A percentile compares a stretch with the other conserved stretches of the same genome.
Conservation (phyloP, 352 stramenopile genomes). For the Sclerospora graminicola region DNA sequence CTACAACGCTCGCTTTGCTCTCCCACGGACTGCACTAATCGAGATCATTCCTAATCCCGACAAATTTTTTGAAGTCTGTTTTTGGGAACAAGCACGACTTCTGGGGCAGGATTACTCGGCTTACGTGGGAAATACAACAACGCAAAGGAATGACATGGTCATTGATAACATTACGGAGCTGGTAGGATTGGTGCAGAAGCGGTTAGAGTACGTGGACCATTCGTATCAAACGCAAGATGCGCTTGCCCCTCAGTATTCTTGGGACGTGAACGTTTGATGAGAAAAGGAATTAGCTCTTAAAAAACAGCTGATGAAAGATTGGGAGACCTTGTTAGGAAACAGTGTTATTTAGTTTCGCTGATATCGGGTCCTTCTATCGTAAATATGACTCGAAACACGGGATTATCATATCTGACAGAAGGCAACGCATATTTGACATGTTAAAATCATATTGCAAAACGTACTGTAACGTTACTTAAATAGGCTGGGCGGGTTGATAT, state of each 20-base stretch:
- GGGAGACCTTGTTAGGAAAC: too few relatives aligned
- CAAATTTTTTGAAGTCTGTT: conserved; percentile 17
- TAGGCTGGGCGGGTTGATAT: too few relatives aligned
- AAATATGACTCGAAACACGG: too few relatives aligned
- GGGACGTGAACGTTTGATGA: conserved; percentile 9
- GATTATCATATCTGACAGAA: too few relatives aligned
- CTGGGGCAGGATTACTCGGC: conserved; percentile 21
- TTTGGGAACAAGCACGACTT: conserved; percentile 19
- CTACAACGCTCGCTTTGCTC: conserved; percentile 19
- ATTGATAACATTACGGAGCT: conserved; percentile 13
- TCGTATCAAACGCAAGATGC: conserved; percentile 12
- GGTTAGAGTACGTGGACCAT: conserved; percentile 14
- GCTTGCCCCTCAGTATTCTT: conserved; percentile 12
- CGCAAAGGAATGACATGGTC: conserved; percentile 10
- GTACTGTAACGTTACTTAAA: too few relatives aligned
- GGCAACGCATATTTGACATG: too few relatives aligned
- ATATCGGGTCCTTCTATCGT: too few relatives aligned
- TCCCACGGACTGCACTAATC: conserved; percentile 16
- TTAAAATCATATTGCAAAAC: too few relatives aligned
- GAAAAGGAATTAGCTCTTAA: too few relatives aligned
- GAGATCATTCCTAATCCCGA: conserved; percentile 15
- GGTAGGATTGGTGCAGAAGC: conserved; percentile 5
- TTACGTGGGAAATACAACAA: conserved; percentile 9
- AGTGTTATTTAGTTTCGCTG: too few relatives aligned
- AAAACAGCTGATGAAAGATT: too few relatives aligned